Evolutionary conservation across 441 rosid species (phyloP), one percentile per base, ranked within the genome.

Genomic region (Populus tomentosa): DNA sequence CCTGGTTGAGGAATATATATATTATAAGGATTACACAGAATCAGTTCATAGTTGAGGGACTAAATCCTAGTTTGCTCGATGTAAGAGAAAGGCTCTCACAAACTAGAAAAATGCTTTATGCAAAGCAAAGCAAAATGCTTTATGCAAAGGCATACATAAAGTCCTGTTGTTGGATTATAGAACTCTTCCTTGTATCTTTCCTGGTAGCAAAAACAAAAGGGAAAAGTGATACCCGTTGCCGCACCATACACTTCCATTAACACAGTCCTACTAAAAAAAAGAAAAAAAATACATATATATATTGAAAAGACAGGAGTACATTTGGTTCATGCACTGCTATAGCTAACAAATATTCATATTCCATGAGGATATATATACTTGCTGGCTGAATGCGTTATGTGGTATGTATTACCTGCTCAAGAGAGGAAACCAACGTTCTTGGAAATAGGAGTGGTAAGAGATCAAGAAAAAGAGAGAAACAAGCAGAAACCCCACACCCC

Each of bases 351-450:
- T 5, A 33, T 33, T 5, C 35, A 33, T 38, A 38, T 38, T 38
- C 42, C 42, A 38, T 9, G 3, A 38, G 42, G 42, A 38, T 38
- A 10, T 40, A n/a, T n/a, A 38, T 38, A 2, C 14, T 40, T 40
- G 46, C 14, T 9, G 46, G 46, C 13, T 40, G 46, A 40, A 40
- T 46, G 53, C 16, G 16, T 13, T 1, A 14, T 21, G 65, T 61
- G 5, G 10, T 61, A 61, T 23, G 42, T 26, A 73, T 23, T n/a
- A 77, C 18, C 79, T 75, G 70, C 77, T 61, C 6, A 80, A 69
- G 66, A 88, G 86, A 76, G 92, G 90, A 78, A 88, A 91, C 90
- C 92, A 91, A 46, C 86, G 85, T 81, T 91, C 87, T 73, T 86
- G 89, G 62, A 91, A 80, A 40, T 82, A 86, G 70, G 92, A 88